phyloP scores from a whole-genome alignment of 163 green algal genomes.

The Scenedesmus sp. region DNA sequence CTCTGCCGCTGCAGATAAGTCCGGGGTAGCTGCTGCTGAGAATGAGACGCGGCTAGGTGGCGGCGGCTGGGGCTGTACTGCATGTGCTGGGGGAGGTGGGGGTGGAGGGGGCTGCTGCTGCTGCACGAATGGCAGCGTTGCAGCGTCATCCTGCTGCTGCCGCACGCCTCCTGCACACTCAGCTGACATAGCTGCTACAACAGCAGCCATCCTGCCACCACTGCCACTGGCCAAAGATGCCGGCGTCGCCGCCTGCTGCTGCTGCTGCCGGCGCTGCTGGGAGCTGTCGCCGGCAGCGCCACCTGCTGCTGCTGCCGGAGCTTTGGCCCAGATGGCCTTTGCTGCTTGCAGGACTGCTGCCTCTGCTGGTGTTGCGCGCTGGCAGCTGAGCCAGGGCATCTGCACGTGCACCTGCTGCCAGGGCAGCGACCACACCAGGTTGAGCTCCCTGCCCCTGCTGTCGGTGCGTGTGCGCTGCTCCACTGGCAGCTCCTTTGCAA shows the following conservation, averaged over 20 bases:
- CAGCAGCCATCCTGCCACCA: constrained; percentile 4
- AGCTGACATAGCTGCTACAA: background rate
- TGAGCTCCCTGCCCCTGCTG: constrained; percentile 45
- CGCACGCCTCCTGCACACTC: background rate
- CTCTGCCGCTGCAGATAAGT: background rate
- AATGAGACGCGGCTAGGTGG: background rate
- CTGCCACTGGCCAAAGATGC: background rate
- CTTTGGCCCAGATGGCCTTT: constrained; percentile 44
- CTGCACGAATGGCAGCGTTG: background rate
- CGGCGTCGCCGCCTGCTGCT: constrained; percentile 13
- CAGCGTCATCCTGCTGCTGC: background rate
- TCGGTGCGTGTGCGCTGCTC: constrained; percentile 17
- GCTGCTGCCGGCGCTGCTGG: background rate
- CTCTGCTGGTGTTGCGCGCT: constrained; percentile 70
- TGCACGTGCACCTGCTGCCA: constrained; percentile 34
- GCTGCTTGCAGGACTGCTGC: constrained; percentile 58
- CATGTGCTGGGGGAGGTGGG: background rate
- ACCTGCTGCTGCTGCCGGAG: constrained; percentile 14
- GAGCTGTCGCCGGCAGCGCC: constrained; percentile 30
- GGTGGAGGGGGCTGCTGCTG: constrained; percentile 15
- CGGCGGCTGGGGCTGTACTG: background rate
- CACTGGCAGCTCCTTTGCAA: constrained; percentile 38
- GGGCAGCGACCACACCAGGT: constrained; percentile 28
- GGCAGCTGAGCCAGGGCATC: constrained; percentile 75
- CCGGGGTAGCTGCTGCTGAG: background rate